Evolutionary conservation across 2,329 filamentous ascomycete genomes (phyloP).

Genomic region (Cercospora zeae-maydis): DNA sequence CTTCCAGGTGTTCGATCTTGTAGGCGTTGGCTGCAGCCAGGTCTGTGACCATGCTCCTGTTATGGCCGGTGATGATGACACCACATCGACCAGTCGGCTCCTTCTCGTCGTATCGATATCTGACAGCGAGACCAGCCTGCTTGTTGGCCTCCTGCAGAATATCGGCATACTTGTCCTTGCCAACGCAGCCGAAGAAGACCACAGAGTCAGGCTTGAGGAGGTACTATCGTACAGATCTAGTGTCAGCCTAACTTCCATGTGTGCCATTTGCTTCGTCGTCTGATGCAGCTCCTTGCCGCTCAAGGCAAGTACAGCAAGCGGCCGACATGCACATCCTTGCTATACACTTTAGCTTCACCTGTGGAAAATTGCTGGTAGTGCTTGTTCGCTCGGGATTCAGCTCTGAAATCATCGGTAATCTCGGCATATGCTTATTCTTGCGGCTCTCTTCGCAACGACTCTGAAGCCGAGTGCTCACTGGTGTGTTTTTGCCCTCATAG

Average conservation of each 20-base stretch:
- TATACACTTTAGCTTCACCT: too few species aligned
- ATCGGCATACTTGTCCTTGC: constrained; percentile 91
- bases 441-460: too few species aligned
- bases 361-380: too few species aligned
- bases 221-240: constrained; percentile 55
- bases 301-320: too few species aligned
- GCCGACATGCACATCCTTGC: too few species aligned
- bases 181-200: constrained; percentile 89
- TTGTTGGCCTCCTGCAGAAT: constrained; percentile 82
- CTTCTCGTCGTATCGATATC: constrained; percentile 86
- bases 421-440: too few species aligned
- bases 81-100: constrained; percentile 89
- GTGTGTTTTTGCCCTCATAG: background rate
- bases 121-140: constrained; percentile 82
- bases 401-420: too few species aligned
- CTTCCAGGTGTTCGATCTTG: constrained; percentile 88
- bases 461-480: background rate
- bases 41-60: constrained; percentile 92
- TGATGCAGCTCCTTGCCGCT: background rate
- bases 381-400: too few species aligned
- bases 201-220: constrained; percentile 85
- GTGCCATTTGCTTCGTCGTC: too few species aligned
- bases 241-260: constrained; percentile 19
- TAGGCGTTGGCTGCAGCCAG: constrained; percentile 97
- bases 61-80: constrained; percentile 93